A percentile compares a stretch with the other conserved stretches of the same genome.
phyloP scores from a whole-genome alignment of 352 stramenopile species.

The Aphanomyces stellatus region DNA sequence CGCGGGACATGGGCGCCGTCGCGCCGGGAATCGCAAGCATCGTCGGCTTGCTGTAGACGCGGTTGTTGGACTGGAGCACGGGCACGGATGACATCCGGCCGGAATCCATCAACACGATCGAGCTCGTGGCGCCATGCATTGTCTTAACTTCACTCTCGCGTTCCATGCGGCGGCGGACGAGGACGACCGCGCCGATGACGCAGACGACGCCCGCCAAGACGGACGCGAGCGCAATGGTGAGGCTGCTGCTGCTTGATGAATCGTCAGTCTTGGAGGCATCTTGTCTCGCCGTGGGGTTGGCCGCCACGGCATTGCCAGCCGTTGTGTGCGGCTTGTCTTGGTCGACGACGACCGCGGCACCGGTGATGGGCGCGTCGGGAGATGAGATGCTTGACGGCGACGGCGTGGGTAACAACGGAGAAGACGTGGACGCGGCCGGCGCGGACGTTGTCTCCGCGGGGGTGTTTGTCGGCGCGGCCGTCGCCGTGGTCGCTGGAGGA shows the following conservation, averaged over 20 bases:
- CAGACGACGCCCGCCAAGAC: background rate
- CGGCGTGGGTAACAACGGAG: background rate
- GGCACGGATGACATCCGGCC: background rate
- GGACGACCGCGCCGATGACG: background rate
- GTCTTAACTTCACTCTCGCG: background rate
- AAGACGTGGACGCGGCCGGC: background rate
- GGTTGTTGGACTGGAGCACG: background rate
- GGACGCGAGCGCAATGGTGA: background rate
- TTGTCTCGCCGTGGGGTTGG: too few relatives aligned
- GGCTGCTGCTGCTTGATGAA: background rate
- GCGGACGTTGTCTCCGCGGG: background rate
- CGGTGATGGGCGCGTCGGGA: background rate
- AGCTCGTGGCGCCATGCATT: background rate
- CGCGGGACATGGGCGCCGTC: background rate
- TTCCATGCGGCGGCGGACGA: background rate
- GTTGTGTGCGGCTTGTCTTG: background rate
- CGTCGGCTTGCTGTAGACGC: background rate
- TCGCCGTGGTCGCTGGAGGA: background rate
- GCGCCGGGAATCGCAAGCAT: background rate
- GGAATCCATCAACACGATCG: background rate
- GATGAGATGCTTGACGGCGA: background rate
- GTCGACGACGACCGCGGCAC: background rate
- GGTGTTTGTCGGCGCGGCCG: background rate
- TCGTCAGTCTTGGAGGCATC: background rate
- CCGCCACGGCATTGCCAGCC: too few relatives aligned